Base-by-base conservation (phyloP, 768 basidiomycete species). In the Lentinula boryana region DNA sequence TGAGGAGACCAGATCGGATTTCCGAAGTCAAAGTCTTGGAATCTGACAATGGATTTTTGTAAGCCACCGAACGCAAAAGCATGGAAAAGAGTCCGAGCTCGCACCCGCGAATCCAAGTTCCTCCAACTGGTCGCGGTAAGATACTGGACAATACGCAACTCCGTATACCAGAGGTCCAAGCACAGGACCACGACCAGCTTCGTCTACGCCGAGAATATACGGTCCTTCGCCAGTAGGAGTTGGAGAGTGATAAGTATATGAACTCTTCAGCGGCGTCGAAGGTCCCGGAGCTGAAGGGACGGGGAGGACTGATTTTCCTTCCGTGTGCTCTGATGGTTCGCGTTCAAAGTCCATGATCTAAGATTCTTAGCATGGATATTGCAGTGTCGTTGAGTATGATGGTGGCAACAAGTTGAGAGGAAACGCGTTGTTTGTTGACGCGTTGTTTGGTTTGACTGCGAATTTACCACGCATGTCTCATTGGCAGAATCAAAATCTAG, bases 191-290 rank as follows among this genome's bases (percentile, higher is more conserved):
- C 97, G 81, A 0, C 97, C 97, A 0, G 97, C 97, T 71, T 99
- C 97, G 72, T 99, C 97, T n/a, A 99, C 95, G 23, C 97, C 97
- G 54, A 99, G 87, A 53, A 98, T 92, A 75, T 95, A 97, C 0
- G 90, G 89, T 0, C 92, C 92, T 1, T 72, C 60, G 0, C 85
- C 81, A 0, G 86, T 87, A 2, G 92, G 91, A 0, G 71, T 81
- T 1, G 85, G 80, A 0, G 90, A 89, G 69, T 92, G 89, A 68
- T 90, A 85, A 0, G 90, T 87, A 68, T 93, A 93, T 0, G 92
- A 91, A 9, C 82, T 78, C 5, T 76, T 78, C 35, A 92, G 78
- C 0, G 88, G 83, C 0, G 71, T 75, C 2, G 82, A 82, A 9
- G 84, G 81, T 15, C 79, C 80, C 23, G 83, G 81, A 1, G 84